Conservation (phyloP, 2,329 filamentous ascomycete species). For the Calonectria pteridis region DNA sequence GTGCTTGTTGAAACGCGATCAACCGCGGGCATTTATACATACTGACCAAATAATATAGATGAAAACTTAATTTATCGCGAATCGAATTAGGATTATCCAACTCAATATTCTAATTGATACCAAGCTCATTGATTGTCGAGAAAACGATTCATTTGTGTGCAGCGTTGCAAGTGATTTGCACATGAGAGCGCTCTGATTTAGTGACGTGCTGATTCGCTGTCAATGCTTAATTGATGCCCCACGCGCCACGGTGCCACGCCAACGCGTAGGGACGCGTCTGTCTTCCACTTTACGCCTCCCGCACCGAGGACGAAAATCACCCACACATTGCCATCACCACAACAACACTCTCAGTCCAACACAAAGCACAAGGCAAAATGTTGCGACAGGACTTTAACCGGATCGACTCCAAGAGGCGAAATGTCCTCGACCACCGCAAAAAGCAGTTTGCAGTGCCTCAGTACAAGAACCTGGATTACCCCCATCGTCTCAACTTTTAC, state of each 20-base stretch:
- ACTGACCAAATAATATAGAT: background rate
- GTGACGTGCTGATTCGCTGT: conserved; percentile 31
- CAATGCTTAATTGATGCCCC: conserved; percentile 40
- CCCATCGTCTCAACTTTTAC: conserved; percentile 93
- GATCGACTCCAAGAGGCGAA: conserved; percentile 79
- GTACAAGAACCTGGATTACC: conserved; percentile 84
- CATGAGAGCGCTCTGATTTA: background rate
- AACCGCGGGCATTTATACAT: background rate
- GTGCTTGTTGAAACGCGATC: background rate
- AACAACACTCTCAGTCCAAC: conserved; percentile 12
- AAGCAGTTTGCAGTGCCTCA: conserved; percentile 84
- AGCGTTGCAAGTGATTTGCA: background rate
- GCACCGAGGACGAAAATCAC: conserved; percentile 19
- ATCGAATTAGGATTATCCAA: background rate
- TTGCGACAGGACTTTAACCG: conserved; percentile 65
- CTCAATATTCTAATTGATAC: background rate
- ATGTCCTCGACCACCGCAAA: conserved; percentile 82
- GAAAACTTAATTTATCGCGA: background rate
- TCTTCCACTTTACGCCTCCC: conserved; percentile 42
- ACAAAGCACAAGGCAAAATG: conserved; percentile 52
- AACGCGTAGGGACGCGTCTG: conserved; percentile 53
- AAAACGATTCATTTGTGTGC: background rate
- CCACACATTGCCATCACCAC: conserved; percentile 22
- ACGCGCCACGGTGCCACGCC: conserved; percentile 31
- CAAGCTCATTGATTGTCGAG: background rate